Conservation (phyloP, 139 green algal genomes). For the Mychonastes homosphaera region DNA sequence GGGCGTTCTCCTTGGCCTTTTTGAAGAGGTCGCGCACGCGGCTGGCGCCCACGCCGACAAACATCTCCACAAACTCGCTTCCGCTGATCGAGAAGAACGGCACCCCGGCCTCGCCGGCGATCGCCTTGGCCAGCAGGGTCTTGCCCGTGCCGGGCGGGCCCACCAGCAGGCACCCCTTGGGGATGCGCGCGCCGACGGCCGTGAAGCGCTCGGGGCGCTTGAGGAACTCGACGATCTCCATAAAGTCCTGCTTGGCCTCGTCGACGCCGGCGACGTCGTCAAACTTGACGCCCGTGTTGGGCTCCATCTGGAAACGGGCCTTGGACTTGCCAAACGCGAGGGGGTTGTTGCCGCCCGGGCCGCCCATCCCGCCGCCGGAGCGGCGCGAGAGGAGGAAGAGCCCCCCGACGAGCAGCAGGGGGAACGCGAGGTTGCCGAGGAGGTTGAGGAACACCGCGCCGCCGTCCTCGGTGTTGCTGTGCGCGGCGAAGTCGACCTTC, state of each 20-base stretch:
- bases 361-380: constrained; percentile 57
- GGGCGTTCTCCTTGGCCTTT: constrained; percentile 83
- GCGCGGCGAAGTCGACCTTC: constrained; percentile 97
- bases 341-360: constrained; percentile 89
- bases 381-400: constrained; percentile 97
- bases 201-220: constrained; percentile 92
- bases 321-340: constrained; percentile 95
- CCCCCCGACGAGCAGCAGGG: constrained; percentile 93
- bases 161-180: constrained; percentile 90
- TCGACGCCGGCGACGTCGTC: constrained; percentile 96
- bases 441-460: constrained; percentile 87
- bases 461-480: constrained; percentile 89
- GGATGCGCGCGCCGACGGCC: constrained; percentile 83
- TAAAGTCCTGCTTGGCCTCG: constrained; percentile 99
- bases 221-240: constrained; percentile 97
- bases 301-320: constrained; percentile 99
- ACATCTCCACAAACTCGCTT: constrained; percentile 99
- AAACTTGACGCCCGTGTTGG: constrained; percentile 97
- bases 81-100: constrained; percentile 96
- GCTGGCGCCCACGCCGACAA: constrained; percentile 95
- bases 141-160: constrained; percentile 84
- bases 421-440: constrained; percentile 97
- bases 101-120: constrained; percentile 89
- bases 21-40: constrained; percentile 96
- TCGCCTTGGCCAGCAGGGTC: constrained; percentile 66